Evolutionary conservation across 352 stramenopile species (phyloP), one percentile per base, ranked within the genome.

Genomic region (Globisporangium cystogenes): DNA sequence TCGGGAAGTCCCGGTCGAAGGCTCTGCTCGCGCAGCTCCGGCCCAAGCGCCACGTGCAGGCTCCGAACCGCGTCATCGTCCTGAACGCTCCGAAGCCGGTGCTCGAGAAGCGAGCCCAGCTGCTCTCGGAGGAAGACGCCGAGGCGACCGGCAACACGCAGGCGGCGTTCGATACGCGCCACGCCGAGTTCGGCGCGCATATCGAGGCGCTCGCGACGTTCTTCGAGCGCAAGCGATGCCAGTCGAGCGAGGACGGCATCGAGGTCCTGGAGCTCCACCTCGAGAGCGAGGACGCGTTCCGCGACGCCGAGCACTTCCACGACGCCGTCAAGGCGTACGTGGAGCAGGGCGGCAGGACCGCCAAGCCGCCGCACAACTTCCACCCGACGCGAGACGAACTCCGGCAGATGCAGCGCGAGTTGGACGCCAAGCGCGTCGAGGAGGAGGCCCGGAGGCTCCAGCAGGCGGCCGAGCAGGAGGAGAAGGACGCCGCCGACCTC

Each of bases 331-430:
- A 77, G 27, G 71, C 68, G 11, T 95, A 93, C 67, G 71, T 95
- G 58, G 82, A 95, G 37, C 67, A 87, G 51, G 83, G 76, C 46
- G 75, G 77, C 1, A 62, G 53, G n/a, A 67, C 63, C 44, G 62
- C 54, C 59, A 69, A 44, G 8, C 37, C 59, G n/a, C 82, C 82
- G 7, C 74, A 63, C 63, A 96, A 94, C 53, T 95, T 93, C 59
- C 83, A 92, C 31, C 85, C 85, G 20, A 96, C 86, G 15, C 61
- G 54, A 8, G 74, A 86, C 14, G 86, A 94, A 53, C 29, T 89
- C 24, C 66, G 59, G 0, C 57, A 76, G 44, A 71, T 73, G 45
- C 65, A 76, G 44, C 67, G 63, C 41, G 65, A 83, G 6, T 60
- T 65, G 10, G 63, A 74, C 4, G 66, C 74, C 26, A 76, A 83